Percentiles rank a stretch among this genome's conserved stretches.
These are phyloP conservation scores for Gossypium laxum DNA, from an alignment of 441 rosid genomes.

Conservation along the genomic window DNA sequence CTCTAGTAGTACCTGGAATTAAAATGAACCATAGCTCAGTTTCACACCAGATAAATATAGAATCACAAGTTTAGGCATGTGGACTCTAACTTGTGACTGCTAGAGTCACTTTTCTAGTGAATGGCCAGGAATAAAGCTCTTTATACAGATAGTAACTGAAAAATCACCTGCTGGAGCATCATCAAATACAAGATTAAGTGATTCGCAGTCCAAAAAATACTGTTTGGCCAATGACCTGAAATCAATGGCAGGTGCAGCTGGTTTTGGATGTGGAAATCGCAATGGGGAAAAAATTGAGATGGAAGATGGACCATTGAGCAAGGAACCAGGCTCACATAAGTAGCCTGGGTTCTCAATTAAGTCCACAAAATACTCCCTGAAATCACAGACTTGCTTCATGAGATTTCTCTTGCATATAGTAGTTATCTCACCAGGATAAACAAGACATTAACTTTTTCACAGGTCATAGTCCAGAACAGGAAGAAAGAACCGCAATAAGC, in stretches of 20 bases:
- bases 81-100: no score
- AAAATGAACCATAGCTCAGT: constrained; percentile 13
- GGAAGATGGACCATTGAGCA: constrained; percentile 89
- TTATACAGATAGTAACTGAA: neutral
- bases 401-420: constrained; percentile 12
- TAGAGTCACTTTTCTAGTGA: no score
- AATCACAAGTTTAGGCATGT: neutral
- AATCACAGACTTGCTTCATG: constrained; percentile 21
- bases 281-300: constrained; percentile 85
- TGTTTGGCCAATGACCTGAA: constrained; percentile 78
- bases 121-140: neutral
- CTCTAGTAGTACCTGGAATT: constrained; percentile 23
- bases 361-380: constrained; percentile 91
- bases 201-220: constrained; percentile 67
- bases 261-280: constrained; percentile 71
- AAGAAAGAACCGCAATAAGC: neutral
- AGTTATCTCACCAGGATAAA: neutral
- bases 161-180: constrained; percentile 58
- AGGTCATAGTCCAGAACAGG: neutral
- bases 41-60: constrained; percentile 5
- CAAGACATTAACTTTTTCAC: neutral
- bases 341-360: constrained; percentile 81
- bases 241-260: constrained; percentile 55
- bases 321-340: constrained; percentile 79
- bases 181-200: constrained; percentile 69